Base-by-base conservation (phyloP, 2,329 filamentous ascomycete species). In the Microascus cirrosus region DNA sequence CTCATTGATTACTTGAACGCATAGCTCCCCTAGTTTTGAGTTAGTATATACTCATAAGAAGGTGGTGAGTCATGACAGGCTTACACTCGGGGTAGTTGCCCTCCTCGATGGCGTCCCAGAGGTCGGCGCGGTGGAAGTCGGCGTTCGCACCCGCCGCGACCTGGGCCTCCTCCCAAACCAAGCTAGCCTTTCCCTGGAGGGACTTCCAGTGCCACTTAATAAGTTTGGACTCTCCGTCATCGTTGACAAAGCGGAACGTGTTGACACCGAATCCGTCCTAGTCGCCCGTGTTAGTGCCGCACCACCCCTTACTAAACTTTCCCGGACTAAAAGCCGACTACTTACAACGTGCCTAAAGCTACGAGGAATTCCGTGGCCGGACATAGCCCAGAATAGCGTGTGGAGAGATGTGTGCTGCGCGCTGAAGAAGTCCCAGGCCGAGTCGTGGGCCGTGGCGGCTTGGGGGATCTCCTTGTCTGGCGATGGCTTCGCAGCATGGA, bases 321-420 rank as follows among this genome's bases (percentile, higher is more conserved):
- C 8, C 18, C n/a, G n/a, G n/a, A n/a, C n/a, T n/a, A n/a, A 35
- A 28, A 3, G 34, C 10, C 12, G 4, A 11, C 13, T n/a, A 8
- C 55, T n/a, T 53, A 57, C 55, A 86, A 93, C 91, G 87, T 91
- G 91, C 25, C 89, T 83, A 71, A 79, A 91, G 0, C 85, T 89
- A 2, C 86, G 80, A 1, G 88, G 88, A 58, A 90, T 90, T 0
- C 78, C 77, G 32, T 87, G 79, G 67, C 91, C 89, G 10, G 82
- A 87, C 84, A 90, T 89, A 34, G 83, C 74, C 87, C 88, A 92
- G 77, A 89, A 83, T 63, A 82, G 87, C 85, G 90, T 90, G 68
- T 91, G 87, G 0, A 86, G 89, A 0, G 86, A 80, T 67, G 93
- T 87, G 0, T 82, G 74, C 64, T 90, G 84, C 61, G 85, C 70